Evolutionary conservation across 306 rosid species (phyloP).

Genomic region (Malus fusca): DNA sequence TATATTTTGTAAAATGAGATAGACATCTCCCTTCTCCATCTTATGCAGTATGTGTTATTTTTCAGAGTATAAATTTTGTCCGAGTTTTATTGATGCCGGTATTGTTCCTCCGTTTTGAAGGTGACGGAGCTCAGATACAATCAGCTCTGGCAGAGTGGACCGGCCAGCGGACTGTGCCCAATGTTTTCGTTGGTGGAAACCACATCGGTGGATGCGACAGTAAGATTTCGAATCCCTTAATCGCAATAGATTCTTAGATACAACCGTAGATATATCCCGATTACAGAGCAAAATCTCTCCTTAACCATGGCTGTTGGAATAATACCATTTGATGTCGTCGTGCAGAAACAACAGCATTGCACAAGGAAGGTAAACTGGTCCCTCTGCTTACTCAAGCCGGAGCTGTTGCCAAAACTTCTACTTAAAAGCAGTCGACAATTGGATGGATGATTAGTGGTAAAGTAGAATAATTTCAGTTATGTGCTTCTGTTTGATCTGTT

Average conservation of each 20-base stretch:
- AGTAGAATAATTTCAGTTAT: not conserved
- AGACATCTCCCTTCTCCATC: too few relatives aligned
- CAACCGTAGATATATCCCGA: too few relatives aligned
- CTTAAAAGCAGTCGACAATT: slow-evolving; percentile 14
- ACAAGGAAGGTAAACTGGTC: slow-evolving; percentile 58
- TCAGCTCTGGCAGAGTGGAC: slow-evolving; percentile 63
- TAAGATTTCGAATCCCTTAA: slow-evolving; percentile 23
- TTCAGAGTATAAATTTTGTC: not conserved
- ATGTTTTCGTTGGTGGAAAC: slow-evolving; percentile 81
- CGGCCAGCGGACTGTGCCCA: slow-evolving; percentile 78
- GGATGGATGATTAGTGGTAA: not conserved
- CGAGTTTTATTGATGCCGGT: not conserved
- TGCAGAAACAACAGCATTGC: slow-evolving; percentile 50
- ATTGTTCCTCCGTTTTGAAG: slow-evolving; percentile 33
- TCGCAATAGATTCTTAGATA: too few relatives aligned
- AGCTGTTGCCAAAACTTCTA: slow-evolving; percentile 35
- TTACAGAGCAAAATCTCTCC: too few relatives aligned
- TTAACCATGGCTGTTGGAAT: not conserved
- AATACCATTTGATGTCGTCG: not conserved
- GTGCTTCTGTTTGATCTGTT: not conserved
- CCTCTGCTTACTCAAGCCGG: slow-evolving; percentile 64
- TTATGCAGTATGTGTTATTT: too few relatives aligned
- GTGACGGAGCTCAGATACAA: slow-evolving; percentile 71
- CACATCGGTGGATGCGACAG: slow-evolving; percentile 93
- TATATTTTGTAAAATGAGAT: too few relatives aligned